phyloP scores from a whole-genome alignment of 2,329 filamentous ascomycete genomes.

The Exutisphaerella laricina region DNA sequence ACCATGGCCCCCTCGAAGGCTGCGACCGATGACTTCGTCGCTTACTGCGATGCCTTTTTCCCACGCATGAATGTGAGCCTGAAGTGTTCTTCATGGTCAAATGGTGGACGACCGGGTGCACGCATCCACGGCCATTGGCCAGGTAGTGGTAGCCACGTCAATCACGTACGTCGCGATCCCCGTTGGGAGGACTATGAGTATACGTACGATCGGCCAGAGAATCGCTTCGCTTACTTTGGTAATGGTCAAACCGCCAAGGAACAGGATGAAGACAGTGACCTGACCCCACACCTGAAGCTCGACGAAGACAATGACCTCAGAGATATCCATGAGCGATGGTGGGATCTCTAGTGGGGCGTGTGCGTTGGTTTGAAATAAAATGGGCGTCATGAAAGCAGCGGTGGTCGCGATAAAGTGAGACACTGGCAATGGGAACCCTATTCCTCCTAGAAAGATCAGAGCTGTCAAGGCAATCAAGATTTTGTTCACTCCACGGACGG shows the following conservation, averaged over 20 bases:
- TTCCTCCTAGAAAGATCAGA: background rate
- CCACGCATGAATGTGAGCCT: constrained; percentile 52
- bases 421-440: constrained; percentile 4
- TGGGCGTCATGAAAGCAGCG: background rate
- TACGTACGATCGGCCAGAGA: constrained; percentile 41
- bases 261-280: constrained; percentile 49
- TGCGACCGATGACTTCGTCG: constrained; percentile 45
- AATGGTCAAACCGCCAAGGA: constrained; percentile 62
- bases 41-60: constrained; percentile 43
- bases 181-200: constrained; percentile 58
- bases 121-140: constrained; percentile 66
- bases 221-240: constrained; percentile 60
- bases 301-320: constrained; percentile 55
- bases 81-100: constrained; percentile 67
- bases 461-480: constrained; percentile 1
- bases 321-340: constrained; percentile 65
- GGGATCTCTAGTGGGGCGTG: constrained; percentile 13
- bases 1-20: constrained; percentile 52
- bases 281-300: constrained; percentile 58
- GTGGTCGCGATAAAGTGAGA: constrained; percentile 15
- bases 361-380: too few relatives aligned
- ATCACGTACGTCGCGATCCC: constrained; percentile 51
- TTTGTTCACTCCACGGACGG: background rate
- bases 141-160: constrained; percentile 58
- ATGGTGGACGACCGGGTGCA: constrained; percentile 57